Evolutionary conservation across 169 alveolate genomes (phyloP).

Genomic region (Plasmodium falciparum): DNA sequence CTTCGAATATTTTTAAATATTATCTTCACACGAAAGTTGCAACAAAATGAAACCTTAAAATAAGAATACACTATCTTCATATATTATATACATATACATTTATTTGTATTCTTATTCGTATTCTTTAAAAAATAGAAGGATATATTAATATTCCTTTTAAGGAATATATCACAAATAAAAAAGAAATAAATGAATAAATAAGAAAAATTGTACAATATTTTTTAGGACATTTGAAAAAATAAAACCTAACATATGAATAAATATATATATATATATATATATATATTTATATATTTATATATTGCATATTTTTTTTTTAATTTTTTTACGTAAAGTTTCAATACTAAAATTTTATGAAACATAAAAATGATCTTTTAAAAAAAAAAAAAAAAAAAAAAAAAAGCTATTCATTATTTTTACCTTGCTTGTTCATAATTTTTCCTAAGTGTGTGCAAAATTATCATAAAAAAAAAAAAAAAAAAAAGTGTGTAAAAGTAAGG

Average conservation of each 20-base stretch:
- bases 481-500: constrained; percentile 6
- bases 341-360: no score
- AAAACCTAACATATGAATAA: constrained; percentile 1
- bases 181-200: background rate
- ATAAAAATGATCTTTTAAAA: no score
- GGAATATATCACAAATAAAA: background rate
- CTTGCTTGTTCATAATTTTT: background rate
- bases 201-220: background rate
- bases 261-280: background rate
- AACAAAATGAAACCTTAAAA: no score
- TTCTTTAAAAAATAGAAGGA: background rate
- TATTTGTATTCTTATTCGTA: no score
- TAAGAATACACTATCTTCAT: no score
- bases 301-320: no score
- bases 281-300: background rate
- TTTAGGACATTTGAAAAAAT: background rate
- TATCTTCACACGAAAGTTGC: no score
- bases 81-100: no score
- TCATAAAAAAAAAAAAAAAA: constrained; percentile 2
- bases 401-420: background rate
- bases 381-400: background rate
- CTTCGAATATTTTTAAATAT: no score
- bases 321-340: no score
- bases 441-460: background rate
- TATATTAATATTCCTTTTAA: background rate